Evolutionary conservation across 768 basidiomycete genomes (phyloP).

Genomic region (Calocera cornea): DNA sequence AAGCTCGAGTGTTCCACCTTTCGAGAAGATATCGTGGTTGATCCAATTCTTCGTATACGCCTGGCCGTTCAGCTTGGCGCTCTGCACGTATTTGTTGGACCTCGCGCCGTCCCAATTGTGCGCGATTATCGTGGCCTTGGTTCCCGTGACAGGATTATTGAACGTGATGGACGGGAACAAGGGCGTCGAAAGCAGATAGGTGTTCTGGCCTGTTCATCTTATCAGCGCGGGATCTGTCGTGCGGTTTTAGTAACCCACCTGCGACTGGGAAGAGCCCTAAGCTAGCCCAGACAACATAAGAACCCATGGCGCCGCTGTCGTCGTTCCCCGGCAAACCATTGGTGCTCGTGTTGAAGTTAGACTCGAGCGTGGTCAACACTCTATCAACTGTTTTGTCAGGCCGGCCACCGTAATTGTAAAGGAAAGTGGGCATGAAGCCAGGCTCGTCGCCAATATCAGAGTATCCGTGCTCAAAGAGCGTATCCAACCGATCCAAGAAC

Average conservation of each 20-base stretch:
- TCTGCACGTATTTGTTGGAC: constrained; percentile 32
- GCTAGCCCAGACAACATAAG: constrained; percentile 37
- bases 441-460: constrained; percentile 19
- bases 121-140: constrained; percentile 32
- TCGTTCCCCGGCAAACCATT: constrained; percentile 41
- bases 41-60: constrained; percentile 15
- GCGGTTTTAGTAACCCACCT: constrained; percentile 9
- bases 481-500: neutral
- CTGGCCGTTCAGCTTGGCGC: constrained; percentile 32
- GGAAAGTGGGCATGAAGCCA: constrained; percentile 2
- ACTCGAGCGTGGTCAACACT: constrained; percentile 32
- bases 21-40: constrained; percentile 12
- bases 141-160: constrained; percentile 28
- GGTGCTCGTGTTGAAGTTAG: constrained; percentile 35
- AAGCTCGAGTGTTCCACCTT: constrained; percentile 14
- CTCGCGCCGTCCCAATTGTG: constrained; percentile 30
- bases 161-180: constrained; percentile 36
- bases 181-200: constrained; percentile 33
- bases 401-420: constrained; percentile 38
- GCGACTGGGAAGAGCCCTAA: constrained; percentile 40
- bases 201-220: neutral
- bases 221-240: neutral
- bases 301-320: constrained; percentile 41
- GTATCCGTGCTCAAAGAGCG: constrained; percentile 27
- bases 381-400: constrained; percentile 38